Evolutionary conservation across 306 rosid species (phyloP).

Genomic region (Abrus precatorius): DNA sequence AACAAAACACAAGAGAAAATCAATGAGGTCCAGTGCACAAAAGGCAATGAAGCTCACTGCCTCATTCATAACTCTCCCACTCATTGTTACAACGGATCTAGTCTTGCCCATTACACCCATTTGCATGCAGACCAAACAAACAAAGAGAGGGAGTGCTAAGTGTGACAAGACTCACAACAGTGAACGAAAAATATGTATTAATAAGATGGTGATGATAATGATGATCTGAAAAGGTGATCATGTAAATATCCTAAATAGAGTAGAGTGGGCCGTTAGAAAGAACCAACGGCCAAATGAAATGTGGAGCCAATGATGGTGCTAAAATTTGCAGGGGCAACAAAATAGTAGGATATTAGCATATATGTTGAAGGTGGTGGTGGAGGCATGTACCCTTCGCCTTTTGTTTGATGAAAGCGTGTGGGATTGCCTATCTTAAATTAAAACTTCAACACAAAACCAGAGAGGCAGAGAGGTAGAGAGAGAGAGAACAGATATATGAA

Average conservation of each 20-base stretch:
- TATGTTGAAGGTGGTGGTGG: background rate
- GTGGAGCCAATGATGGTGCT: slow-evolving; percentile 1
- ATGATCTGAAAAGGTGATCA: background rate
- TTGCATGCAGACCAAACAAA: slow-evolving; percentile 36
- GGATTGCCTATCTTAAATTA: slow-evolving; percentile 52
- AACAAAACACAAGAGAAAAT: slow-evolving; percentile 67
- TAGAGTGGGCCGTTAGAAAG: slow-evolving; percentile 2
- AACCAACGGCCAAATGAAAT: background rate
- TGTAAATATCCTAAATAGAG: background rate
- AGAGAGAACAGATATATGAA: slow-evolving; percentile 56
- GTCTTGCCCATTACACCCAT: slow-evolving; percentile 52
- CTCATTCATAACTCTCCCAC: slow-evolving; percentile 68
- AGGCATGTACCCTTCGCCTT: background rate
- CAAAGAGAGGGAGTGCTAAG: background rate
- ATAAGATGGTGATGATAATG: too few relatives aligned
- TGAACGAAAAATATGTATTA: background rate
- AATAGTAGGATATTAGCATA: background rate
- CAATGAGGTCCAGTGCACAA: slow-evolving; percentile 69
- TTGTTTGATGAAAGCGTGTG: slow-evolving; percentile 65
- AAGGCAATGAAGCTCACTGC: slow-evolving; percentile 76
- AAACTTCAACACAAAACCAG: slow-evolving; percentile 53
- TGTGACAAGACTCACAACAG: background rate
- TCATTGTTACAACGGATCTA: slow-evolving; percentile 47
- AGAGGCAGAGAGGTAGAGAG: slow-evolving; percentile 22
- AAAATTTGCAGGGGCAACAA: background rate